Conservation (phyloP, 768 basidiomycete genomes). For the Boletus tomentosulus region DNA sequence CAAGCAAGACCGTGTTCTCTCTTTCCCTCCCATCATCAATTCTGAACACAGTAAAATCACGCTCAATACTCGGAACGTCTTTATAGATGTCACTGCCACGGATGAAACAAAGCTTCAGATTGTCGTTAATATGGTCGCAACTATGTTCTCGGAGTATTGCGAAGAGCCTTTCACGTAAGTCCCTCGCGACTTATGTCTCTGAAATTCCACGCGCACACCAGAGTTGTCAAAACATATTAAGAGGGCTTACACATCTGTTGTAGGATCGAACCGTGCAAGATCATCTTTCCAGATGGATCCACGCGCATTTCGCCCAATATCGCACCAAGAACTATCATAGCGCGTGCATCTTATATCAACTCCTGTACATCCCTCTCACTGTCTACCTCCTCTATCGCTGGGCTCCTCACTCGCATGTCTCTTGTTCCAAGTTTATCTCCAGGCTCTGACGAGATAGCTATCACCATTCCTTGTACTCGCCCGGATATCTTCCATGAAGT, state of each 20-base stretch:
- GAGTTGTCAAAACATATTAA: background rate
- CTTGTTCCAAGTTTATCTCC: conserved; percentile 49
- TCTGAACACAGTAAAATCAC: conserved; percentile 97
- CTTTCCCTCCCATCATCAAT: conserved; percentile 98
- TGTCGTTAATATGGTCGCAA: conserved; percentile 88
- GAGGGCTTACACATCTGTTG: background rate
- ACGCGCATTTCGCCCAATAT: conserved; percentile 78
- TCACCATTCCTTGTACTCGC: conserved; percentile 88
- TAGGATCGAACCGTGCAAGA: conserved; percentile 91
- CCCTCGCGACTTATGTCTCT: background rate
- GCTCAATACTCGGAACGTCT: conserved; percentile 87
- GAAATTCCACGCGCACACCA: background rate
- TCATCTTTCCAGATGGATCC: conserved; percentile 75
- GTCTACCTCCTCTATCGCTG: conserved; percentile 57
- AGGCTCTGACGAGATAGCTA: conserved; percentile 60
- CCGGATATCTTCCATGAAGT: conserved; percentile 98
- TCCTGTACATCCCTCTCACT: conserved; percentile 88
- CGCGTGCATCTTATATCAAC: conserved; percentile 90
- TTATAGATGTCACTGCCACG: conserved; percentile 95
- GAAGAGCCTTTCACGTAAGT: conserved; percentile 86
- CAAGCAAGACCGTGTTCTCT: conserved; percentile 77
- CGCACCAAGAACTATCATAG: conserved; percentile 62
- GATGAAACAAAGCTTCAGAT: conserved; percentile 96
- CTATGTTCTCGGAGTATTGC: conserved; percentile 99
- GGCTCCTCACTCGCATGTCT: conserved; percentile 82